Conservation (phyloP, 805 yeast species). For the Metschnikowia proteae region DNA sequence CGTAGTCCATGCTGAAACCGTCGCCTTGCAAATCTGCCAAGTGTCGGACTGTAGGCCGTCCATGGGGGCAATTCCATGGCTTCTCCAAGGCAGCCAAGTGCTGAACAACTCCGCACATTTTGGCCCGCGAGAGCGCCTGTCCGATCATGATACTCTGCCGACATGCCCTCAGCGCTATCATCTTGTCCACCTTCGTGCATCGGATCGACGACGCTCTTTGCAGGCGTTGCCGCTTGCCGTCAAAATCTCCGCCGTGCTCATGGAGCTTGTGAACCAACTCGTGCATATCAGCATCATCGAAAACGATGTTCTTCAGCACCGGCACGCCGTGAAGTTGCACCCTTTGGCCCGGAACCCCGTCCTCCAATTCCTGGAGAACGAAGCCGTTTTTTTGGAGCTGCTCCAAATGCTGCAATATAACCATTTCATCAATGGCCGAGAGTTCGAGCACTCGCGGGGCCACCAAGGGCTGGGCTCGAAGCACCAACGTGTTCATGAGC, state of each 20-base stretch:
- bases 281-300: constrained; percentile 65
- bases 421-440: constrained; percentile 73
- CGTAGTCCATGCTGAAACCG: constrained; percentile 16
- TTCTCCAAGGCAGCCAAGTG: constrained; percentile 71
- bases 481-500: constrained; percentile 50
- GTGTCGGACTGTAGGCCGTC: constrained; percentile 95
- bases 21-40: constrained; percentile 51
- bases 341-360: constrained; percentile 52
- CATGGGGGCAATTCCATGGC: constrained; percentile 98
- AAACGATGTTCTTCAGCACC: constrained; percentile 61
- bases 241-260: constrained; percentile 32
- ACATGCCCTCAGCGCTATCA: constrained; percentile 96
- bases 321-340: constrained; percentile 65
- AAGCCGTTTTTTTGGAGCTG: constrained; percentile 78
- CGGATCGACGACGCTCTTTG: constrained; percentile 20
- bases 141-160: constrained; percentile 95
- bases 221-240: background rate
- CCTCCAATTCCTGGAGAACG: constrained; percentile 43
- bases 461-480: constrained; percentile 63
- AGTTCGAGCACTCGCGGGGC: constrained; percentile 56
- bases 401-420: constrained; percentile 55
- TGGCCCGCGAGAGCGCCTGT: constrained; percentile 49
- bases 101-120: constrained; percentile 67
- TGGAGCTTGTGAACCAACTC: constrained; percentile 70
- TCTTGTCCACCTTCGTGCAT: constrained; percentile 74